Evolutionary conservation across 2,329 filamentous ascomycete genomes (phyloP).

Genomic region (Pseudogymnoascus sp.): DNA sequence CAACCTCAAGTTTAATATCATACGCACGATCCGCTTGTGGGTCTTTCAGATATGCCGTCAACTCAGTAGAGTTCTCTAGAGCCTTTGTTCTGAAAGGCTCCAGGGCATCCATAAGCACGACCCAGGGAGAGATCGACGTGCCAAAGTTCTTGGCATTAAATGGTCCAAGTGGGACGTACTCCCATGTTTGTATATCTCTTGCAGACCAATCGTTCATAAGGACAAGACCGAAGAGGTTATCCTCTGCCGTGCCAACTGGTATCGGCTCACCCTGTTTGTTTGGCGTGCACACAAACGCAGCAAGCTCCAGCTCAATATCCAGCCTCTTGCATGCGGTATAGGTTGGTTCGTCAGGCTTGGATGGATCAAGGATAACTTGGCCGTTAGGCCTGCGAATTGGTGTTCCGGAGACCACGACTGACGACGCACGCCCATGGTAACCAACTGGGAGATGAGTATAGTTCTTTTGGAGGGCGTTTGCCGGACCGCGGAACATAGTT

Average conservation of each 20-base stretch:
- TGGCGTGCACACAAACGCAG: conserved; percentile 60
- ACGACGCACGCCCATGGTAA: conserved; percentile 73
- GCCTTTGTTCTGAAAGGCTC: conserved; percentile 56
- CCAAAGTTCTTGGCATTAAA: conserved; percentile 82
- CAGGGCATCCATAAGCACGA: conserved; percentile 68
- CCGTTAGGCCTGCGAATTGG: conserved; percentile 66
- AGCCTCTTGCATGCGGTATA: conserved; percentile 59
- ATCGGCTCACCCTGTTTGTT: conserved; percentile 61
- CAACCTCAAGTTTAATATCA: conserved; percentile 62
- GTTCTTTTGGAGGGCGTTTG: conserved; percentile 70
- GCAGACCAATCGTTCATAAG: conserved; percentile 86
- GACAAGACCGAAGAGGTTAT: conserved; percentile 71
- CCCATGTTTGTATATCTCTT: conserved; percentile 75
- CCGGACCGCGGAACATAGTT: conserved; percentile 62
- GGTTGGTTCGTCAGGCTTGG: conserved; percentile 52
- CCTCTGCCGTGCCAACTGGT: conserved; percentile 54
- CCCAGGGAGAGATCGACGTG: conserved; percentile 71
- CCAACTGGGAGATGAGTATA: conserved; percentile 76
- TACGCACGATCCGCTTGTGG: conserved; percentile 51
- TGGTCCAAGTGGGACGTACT: conserved; percentile 74
- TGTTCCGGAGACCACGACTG: conserved; percentile 67
- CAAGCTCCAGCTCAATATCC: conserved; percentile 76
- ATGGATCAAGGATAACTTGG: conserved; percentile 61
- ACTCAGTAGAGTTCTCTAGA: conserved; percentile 44
- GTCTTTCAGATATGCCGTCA: conserved; percentile 60